Conservation (phyloP, 768 basidiomycete genomes). For the Mycena crocata region DNA sequence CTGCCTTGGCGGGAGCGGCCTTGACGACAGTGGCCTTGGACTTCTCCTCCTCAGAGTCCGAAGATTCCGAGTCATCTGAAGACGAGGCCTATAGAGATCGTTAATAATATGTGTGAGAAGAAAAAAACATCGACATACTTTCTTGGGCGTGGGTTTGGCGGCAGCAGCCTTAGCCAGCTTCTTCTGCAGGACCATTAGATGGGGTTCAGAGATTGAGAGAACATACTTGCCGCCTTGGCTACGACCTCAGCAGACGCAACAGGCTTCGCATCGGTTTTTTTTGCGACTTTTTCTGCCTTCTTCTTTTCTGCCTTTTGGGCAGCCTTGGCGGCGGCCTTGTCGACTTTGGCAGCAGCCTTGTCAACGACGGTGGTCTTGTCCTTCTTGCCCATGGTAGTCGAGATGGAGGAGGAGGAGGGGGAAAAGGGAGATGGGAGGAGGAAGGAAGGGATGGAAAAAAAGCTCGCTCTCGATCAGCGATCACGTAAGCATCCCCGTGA, state of each 20-base stretch:
- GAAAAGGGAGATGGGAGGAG: slow-evolving; percentile 1
- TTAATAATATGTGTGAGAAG: not conserved
- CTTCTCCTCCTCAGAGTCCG: slow-evolving; percentile 65
- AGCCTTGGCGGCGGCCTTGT: slow-evolving; percentile 30
- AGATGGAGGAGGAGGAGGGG: slow-evolving; percentile 33
- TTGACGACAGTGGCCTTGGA: slow-evolving; percentile 65
- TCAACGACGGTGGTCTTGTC: slow-evolving; percentile 38
- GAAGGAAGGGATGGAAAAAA: not conserved
- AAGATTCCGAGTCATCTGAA: slow-evolving; percentile 59
- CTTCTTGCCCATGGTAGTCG: slow-evolving; percentile 59
- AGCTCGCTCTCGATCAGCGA: not conserved
- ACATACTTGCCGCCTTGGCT: slow-evolving; percentile 37
- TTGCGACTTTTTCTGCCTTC: slow-evolving; percentile 43
- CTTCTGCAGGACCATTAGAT: slow-evolving; percentile 24
- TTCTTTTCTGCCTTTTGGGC: slow-evolving; percentile 56
- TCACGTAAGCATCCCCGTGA: too few species aligned
- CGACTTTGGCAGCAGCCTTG: slow-evolving; percentile 21
- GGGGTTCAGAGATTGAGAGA: not conserved
- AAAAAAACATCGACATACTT: slow-evolving; percentile 25
- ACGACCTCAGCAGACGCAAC: slow-evolving; percentile 27
- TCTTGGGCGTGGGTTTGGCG: slow-evolving; percentile 39
- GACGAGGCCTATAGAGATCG: slow-evolving; percentile 38
- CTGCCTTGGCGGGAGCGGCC: slow-evolving; percentile 49
- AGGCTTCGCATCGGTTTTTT: slow-evolving; percentile 43
- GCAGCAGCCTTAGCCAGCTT: slow-evolving; percentile 22